Conservation (phyloP, 2,329 filamentous ascomycete species). For the Teratosphaeriaceae sp. region DNA sequence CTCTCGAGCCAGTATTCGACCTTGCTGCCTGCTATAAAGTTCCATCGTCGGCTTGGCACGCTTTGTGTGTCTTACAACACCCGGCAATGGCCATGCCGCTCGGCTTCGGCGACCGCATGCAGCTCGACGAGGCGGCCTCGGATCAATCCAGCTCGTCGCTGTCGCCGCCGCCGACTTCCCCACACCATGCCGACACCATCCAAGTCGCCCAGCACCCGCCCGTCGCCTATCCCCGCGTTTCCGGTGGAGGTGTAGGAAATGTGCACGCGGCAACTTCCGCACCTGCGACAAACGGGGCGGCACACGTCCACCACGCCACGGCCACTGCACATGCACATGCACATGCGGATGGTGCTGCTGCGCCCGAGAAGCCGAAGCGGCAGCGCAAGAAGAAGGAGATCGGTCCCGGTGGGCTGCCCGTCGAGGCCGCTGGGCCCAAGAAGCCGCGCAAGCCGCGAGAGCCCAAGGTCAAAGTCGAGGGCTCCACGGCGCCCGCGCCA, state of each 20-base stretch:
- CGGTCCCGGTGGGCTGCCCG: conserved; percentile 26
- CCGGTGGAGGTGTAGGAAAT: conserved; percentile 29
- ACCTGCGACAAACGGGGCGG: conserved; percentile 15
- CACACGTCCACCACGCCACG: no score
- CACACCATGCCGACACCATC: conserved; percentile 22
- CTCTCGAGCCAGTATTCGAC: background rate
- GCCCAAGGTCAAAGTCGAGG: conserved; percentile 40
- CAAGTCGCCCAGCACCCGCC: conserved; percentile 17
- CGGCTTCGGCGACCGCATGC: conserved; percentile 12
- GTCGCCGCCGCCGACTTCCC: conserved; percentile 22
- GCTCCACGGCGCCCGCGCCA: conserved; percentile 34
- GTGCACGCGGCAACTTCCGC: conserved; percentile 21
- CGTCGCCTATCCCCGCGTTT: conserved; percentile 14
- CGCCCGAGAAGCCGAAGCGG: conserved; percentile 29
- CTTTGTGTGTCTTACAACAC: background rate
- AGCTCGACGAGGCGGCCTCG: conserved; percentile 16
- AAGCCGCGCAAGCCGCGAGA: conserved; percentile 40
- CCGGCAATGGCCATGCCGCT: conserved; percentile 12
- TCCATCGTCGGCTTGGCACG: conserved; percentile 14
- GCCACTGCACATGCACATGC: conserved; percentile 15
- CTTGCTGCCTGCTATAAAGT: background rate
- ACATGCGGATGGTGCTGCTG: conserved; percentile 30
- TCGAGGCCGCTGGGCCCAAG: conserved; percentile 37
- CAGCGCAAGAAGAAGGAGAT: conserved; percentile 37
- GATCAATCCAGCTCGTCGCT: conserved; percentile 16